Evolutionary conservation across 441 rosid species (phyloP).

Genomic region (Bocquillonia castaneifolia): DNA sequence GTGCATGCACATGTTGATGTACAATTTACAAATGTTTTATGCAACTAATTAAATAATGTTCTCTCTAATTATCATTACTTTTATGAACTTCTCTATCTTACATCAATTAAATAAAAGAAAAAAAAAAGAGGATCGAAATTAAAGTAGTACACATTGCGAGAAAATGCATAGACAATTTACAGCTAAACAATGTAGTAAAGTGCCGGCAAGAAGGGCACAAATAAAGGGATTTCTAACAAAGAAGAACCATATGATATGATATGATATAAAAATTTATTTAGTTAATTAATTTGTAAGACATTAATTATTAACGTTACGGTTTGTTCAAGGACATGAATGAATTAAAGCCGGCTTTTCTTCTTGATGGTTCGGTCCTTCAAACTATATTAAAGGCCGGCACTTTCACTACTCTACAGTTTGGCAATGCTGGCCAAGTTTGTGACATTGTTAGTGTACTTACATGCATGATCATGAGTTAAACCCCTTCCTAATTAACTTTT

Average conservation of each 20-base stretch:
- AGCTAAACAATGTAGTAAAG: slow-evolving; percentile 27
- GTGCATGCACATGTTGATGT: slow-evolving; percentile 28
- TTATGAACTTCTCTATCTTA: too few species aligned
- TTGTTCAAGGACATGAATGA: slow-evolving; percentile 22
- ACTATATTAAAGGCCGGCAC: slow-evolving; percentile 26
- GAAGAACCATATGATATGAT: neutral
- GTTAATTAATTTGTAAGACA: slow-evolving; percentile 17
- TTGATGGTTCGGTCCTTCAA: neutral
- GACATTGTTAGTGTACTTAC: slow-evolving; percentile 13
- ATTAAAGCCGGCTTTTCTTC: slow-evolving; percentile 25
- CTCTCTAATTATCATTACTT: neutral
- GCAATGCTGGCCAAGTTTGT: slow-evolving; percentile 15
- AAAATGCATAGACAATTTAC: slow-evolving; percentile 9
- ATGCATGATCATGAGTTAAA: too few species aligned
- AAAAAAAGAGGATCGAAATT: neutral
- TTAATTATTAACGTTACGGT: slow-evolving; percentile 13
- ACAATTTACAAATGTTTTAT: slow-evolving; percentile 7
- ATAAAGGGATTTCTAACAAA: slow-evolving; percentile 18
- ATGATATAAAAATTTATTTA: neutral
- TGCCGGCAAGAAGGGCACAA: slow-evolving; percentile 38
- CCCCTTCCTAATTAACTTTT: slow-evolving; percentile 6
- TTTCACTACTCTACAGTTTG: neutral
- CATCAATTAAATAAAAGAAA: neutral
- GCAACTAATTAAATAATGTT: neutral
- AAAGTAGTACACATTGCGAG: too few species aligned